phyloP scores from a whole-genome alignment of 768 basidiomycete species.

The Auriculariales sp. region DNA sequence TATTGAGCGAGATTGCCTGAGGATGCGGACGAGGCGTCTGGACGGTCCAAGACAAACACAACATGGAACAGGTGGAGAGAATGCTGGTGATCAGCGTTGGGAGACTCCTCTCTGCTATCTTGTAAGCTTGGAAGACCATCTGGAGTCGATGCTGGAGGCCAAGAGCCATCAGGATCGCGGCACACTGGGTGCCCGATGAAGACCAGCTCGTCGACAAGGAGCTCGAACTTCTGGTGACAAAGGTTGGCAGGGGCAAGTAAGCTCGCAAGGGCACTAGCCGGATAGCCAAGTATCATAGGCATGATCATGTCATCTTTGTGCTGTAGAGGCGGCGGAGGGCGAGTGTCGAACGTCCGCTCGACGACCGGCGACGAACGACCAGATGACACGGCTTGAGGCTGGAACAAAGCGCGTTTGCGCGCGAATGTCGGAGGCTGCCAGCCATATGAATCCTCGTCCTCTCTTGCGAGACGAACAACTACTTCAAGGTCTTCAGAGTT shows the following conservation, averaged over 20 bases:
- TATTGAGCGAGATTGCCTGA: slow-evolving; percentile 66
- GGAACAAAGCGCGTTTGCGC: not conserved
- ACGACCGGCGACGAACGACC: not conserved
- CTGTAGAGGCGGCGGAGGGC: not conserved
- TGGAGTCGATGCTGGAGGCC: slow-evolving; percentile 24
- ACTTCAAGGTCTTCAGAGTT: too few relatives aligned
- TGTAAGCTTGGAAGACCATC: not conserved
- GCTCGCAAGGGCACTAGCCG: slow-evolving; percentile 64
- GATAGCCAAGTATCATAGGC: slow-evolving; percentile 55
- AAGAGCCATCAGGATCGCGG: slow-evolving; percentile 52
- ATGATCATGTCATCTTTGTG: slow-evolving; percentile 1
- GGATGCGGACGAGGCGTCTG: slow-evolving; percentile 76
- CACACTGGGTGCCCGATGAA: slow-evolving; percentile 94
- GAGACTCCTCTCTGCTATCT: slow-evolving; percentile 1
- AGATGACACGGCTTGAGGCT: not conserved
- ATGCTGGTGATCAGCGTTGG: not conserved
- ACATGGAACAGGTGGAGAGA: slow-evolving; percentile 67
- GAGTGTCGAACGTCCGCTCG: not conserved
- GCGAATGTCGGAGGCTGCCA: not conserved
- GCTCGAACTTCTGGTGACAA: slow-evolving; percentile 90
- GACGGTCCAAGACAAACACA: slow-evolving; percentile 74
- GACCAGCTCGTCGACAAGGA: slow-evolving; percentile 79
- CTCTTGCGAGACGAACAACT: too few relatives aligned
- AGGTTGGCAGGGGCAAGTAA: slow-evolving; percentile 67
- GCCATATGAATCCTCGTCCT: not conserved